Conservation (phyloP, 805 yeast genomes). For the Suhomyces vadensis region DNA sequence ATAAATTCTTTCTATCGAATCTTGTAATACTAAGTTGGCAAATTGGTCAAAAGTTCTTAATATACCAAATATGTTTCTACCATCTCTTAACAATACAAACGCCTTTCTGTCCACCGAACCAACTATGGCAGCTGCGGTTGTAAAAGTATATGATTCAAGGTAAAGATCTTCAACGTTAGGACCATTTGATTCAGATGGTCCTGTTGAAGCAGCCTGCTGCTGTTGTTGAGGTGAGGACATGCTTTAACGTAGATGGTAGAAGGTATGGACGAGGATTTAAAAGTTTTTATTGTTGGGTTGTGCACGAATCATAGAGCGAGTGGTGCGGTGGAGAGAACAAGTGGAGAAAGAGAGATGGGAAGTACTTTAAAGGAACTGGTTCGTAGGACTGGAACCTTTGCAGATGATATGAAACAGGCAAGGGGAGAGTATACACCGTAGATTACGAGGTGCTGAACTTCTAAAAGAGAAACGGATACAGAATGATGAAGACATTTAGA, state of each 20-base stretch:
- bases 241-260: slow-evolving; percentile 1
- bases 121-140: slow-evolving; percentile 87
- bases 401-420: too few species aligned
- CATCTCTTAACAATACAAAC: slow-evolving; percentile 85
- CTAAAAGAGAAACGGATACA: too few species aligned
- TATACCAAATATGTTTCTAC: slow-evolving; percentile 83
- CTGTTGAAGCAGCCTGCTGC: slow-evolving; percentile 5
- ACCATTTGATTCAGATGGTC: slow-evolving; percentile 14
- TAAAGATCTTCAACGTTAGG: slow-evolving; percentile 57
- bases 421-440: too few species aligned
- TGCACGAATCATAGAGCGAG: not conserved
- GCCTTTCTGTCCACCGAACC: slow-evolving; percentile 84
- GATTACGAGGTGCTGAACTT: too few species aligned
- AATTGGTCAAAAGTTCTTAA: slow-evolving; percentile 94
- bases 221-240: slow-evolving; percentile 4
- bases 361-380: too few species aligned
- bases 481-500: too few species aligned
- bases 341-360: not conserved
- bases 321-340: not conserved
- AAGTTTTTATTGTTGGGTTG: slow-evolving; percentile 5
- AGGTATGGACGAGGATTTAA: slow-evolving; percentile 4
- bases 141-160: slow-evolving; percentile 77
- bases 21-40: slow-evolving; percentile 90
- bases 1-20: slow-evolving; percentile 83
- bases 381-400: too few species aligned